Base-by-base conservation (phyloP, 2,329 filamentous ascomycete genomes). In the Helminthosporium solani region DNA sequence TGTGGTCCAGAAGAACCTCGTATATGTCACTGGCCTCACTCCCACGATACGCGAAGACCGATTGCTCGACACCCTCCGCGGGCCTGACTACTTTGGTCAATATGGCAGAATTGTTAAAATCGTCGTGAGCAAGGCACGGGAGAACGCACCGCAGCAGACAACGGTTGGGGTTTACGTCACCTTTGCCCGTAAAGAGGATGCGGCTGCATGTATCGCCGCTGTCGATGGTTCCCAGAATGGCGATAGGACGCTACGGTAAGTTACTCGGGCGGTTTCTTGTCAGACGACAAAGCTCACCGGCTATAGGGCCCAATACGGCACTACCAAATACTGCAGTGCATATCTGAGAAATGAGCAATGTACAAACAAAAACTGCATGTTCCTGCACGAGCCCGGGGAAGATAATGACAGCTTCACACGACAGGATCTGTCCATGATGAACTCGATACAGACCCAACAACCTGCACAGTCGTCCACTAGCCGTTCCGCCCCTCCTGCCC, bases 21-120 rank as follows among this genome's bases (percentile, higher is more conserved):
- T 99, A 54, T 99, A 99, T 71, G 92, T 99, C 53, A 96, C 95
- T 28, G 94, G 94, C 40, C 78, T 99, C 20, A 95, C 88, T 52
- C 94, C 94, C 11, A 91, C 87, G 27, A 89, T 95, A 51, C 86
- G 89, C 53, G 94, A 99, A 72, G 91, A 97, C 67, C 89, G 92
- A 59, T 78, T 99, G 2, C 80, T 97, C 37, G 89, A 92, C 70
- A 96, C 91, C 0, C 76, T 99, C 37, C 85, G 95, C 46, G 91
- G 91, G 52, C 84, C 85, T 39, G 88, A 96, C 63, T 99, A 96
- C 68, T 99, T 99, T 63, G 94, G 94, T 5, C 94, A 99, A 70
- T 99, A 99, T 67, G 94, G 94, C 59, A 94, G 92, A 66, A 99
- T 99, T 58, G 87, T 96, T 66, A 99, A 99, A 72, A 97, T 99